Percentiles rank a stretch among this genome's conserved stretches.
Evolutionary conservation across 805 yeast genomes (phyloP).

Genomic region (Saccharomyces cerevisiae): DNA sequence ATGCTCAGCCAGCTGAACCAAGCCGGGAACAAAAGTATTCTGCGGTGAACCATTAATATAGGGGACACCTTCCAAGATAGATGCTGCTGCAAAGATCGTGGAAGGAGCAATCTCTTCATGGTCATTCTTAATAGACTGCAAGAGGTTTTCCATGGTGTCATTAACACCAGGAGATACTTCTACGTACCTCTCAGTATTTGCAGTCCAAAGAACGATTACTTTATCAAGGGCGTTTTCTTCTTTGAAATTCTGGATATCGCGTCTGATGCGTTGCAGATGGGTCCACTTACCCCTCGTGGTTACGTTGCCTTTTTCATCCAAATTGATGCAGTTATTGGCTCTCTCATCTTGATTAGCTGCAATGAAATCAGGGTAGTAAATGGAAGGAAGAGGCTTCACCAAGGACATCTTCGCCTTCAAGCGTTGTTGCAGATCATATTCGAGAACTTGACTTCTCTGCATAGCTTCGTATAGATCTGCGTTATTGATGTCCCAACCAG

Average conservation of each 20-base stretch:
- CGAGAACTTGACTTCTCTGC: conserved; percentile 80
- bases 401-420: conserved; percentile 54
- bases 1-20: conserved; percentile 77
- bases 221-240: conserved; percentile 63
- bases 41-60: conserved; percentile 96
- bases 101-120: conserved; percentile 87
- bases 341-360: conserved; percentile 90
- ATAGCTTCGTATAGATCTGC: conserved; percentile 67
- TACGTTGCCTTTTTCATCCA: conserved; percentile 33
- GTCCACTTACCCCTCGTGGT: conserved; percentile 67
- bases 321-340: conserved; percentile 77
- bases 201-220: conserved; percentile 91
- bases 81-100: conserved; percentile 89
- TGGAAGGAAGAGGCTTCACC: conserved; percentile 67
- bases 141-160: conserved; percentile 76
- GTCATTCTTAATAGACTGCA: conserved; percentile 63
- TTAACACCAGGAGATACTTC: conserved; percentile 72
- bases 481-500: conserved; percentile 91
- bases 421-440: conserved; percentile 72
- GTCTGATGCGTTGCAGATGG: conserved; percentile 80
- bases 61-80: conserved; percentile 79
- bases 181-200: conserved; percentile 90
- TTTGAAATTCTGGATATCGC: conserved; percentile 76
- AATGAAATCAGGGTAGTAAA: conserved; percentile 93
- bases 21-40: conserved; percentile 95